phyloP scores from a whole-genome alignment of 164 flowering plant species.

The Chloranthus sessilifolius region DNA sequence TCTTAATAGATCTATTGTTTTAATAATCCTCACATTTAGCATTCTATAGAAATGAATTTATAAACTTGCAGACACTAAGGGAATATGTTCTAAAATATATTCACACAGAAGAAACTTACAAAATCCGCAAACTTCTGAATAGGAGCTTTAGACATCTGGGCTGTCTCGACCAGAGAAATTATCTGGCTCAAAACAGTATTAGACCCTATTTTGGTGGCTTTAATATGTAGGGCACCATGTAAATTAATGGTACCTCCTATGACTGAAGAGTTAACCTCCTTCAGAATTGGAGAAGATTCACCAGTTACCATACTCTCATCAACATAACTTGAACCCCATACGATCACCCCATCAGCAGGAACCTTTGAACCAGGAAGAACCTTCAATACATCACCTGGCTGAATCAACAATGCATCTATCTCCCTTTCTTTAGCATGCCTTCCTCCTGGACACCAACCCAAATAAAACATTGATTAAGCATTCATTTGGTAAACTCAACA shows the following conservation, averaged over 20 bases:
- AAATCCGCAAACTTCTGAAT: slow-evolving; percentile 97
- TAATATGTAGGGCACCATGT: slow-evolving; percentile 79
- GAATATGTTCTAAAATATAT: too few species aligned
- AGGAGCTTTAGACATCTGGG: slow-evolving; percentile 99
- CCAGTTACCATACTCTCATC: slow-evolving; percentile 99
- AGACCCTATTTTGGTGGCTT: slow-evolving; percentile 94
- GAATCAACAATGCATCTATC: slow-evolving; percentile 86
- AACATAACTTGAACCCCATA: slow-evolving; percentile 93
- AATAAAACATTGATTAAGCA: slow-evolving; percentile 1
- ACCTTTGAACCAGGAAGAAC: slow-evolving; percentile 93
- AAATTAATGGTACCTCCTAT: slow-evolving; percentile 97
- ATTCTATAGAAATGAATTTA: too few species aligned
- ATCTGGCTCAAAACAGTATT: slow-evolving; percentile 91
- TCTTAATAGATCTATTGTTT: too few species aligned
- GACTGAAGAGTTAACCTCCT: slow-evolving; percentile 61
- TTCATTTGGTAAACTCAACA: too few species aligned
- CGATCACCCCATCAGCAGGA: slow-evolving; percentile 87
- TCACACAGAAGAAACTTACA: too few species aligned
- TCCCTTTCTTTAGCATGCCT: slow-evolving; percentile 62
- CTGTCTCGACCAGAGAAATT: slow-evolving; percentile 89
- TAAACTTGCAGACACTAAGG: too few species aligned
- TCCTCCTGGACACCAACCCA: slow-evolving; percentile 48
- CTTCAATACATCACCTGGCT: slow-evolving; percentile 81
- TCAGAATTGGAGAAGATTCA: slow-evolving; percentile 72
- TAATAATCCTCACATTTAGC: too few species aligned